Conservation (phyloP, 495 filamentous ascomycete species). For the Xylaria sp. region DNA sequence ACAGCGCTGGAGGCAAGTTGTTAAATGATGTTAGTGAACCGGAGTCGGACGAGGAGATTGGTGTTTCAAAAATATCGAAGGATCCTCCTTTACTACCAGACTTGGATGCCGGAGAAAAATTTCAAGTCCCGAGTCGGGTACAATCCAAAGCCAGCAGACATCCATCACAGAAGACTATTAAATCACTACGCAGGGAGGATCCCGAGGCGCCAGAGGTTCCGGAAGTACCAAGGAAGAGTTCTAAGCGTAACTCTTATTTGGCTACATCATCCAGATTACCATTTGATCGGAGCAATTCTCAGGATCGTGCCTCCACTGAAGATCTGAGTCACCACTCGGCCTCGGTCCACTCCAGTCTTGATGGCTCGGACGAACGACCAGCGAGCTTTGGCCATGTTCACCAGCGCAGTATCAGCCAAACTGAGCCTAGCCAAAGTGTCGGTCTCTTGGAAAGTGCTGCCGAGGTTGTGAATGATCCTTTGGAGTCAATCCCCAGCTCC, state of each 20-base stretch:
- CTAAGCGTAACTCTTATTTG: constrained; percentile 57
- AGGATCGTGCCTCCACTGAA: constrained; percentile 57
- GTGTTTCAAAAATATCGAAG: constrained; percentile 52
- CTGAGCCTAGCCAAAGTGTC: constrained; percentile 55
- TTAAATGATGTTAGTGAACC: constrained; percentile 54
- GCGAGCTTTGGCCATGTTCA: constrained; percentile 77
- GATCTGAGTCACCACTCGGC: constrained; percentile 48
- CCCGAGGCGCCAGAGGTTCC: constrained; percentile 43
- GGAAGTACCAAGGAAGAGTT: constrained; percentile 67
- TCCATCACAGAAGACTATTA: constrained; percentile 38
- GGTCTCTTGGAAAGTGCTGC: constrained; percentile 55
- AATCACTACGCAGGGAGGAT: constrained; percentile 26
- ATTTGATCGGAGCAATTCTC: constrained; percentile 64
- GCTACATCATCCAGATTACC: constrained; percentile 59
- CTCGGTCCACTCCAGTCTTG: constrained; percentile 27
- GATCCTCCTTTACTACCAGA: constrained; percentile 65
- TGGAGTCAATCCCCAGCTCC: constrained; percentile 33
- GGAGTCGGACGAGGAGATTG: constrained; percentile 51
- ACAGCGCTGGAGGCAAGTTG: constrained; percentile 48
- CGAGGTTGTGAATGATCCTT: constrained; percentile 56
- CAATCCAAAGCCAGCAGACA: constrained; percentile 62
- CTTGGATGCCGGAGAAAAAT: constrained; percentile 66
- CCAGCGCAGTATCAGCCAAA: constrained; percentile 66
- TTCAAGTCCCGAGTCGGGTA: constrained; percentile 69
- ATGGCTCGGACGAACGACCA: constrained; percentile 58